Evolutionary conservation across 495 filamentous ascomycete species (phyloP).

Genomic region (Trichoderma erinaceum): DNA sequence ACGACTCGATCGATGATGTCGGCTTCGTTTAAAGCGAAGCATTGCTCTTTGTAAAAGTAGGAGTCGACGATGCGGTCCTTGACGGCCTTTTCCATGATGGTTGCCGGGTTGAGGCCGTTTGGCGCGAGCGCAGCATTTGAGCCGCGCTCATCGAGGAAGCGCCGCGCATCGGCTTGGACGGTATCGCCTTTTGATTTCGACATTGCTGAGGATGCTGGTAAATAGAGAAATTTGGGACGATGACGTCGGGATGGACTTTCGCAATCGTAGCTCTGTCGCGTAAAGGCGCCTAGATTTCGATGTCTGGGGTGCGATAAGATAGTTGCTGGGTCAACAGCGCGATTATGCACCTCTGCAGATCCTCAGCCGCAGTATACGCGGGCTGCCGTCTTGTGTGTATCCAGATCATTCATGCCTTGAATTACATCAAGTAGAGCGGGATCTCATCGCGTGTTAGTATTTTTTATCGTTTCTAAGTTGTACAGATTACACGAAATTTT

Average conservation of each 20-base stretch:
- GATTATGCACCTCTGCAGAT: background rate
- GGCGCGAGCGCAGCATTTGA: slow-evolving; percentile 42
- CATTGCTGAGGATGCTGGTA: background rate
- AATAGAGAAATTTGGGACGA: slow-evolving; percentile 1
- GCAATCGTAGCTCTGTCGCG: slow-evolving; percentile 15
- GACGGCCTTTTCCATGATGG: slow-evolving; percentile 86
- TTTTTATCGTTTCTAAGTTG: slow-evolving; percentile 13
- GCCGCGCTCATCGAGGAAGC: slow-evolving; percentile 73
- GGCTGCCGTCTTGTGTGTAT: background rate
- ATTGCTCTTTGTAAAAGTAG: slow-evolving; percentile 98
- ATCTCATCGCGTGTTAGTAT: slow-evolving; percentile 14
- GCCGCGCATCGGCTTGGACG: slow-evolving; percentile 68
- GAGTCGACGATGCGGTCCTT: slow-evolving; percentile 89
- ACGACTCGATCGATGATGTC: slow-evolving; percentile 85
- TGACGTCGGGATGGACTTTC: slow-evolving; percentile 13
- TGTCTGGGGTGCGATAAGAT: slow-evolving; percentile 23
- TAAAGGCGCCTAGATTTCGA: background rate
- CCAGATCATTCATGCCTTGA: background rate
- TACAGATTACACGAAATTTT: background rate
- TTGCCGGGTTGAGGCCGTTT: slow-evolving; percentile 77
- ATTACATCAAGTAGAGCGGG: background rate
- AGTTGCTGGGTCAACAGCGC: slow-evolving; percentile 25
- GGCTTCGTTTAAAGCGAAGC: slow-evolving; percentile 89
- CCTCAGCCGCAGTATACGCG: background rate
- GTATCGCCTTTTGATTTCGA: slow-evolving; percentile 27